Percentiles rank a stretch among this genome's conserved stretches.
Conservation (phyloP, 129 eudicot species). For the Ambrosia artemisiifolia region DNA sequence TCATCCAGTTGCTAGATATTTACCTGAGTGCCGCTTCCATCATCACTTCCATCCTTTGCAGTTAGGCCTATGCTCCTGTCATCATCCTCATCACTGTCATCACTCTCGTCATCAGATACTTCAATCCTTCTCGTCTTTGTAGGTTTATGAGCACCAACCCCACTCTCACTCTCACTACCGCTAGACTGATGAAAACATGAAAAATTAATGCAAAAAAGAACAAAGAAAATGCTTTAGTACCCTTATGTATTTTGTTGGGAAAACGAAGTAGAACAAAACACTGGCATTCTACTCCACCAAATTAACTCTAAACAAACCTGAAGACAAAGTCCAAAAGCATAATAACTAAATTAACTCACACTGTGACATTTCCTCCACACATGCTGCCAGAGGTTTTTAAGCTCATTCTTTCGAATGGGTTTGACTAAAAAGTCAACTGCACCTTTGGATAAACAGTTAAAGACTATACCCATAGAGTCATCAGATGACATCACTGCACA, state of each 20-base stretch:
- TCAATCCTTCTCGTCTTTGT: slow-evolving; percentile 42
- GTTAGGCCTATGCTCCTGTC: slow-evolving; percentile 45
- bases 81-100: slow-evolving; percentile 48
- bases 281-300: background rate
- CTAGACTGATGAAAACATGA: slow-evolving; percentile 48
- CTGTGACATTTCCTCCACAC: slow-evolving; percentile 87
- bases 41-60: slow-evolving; percentile 65
- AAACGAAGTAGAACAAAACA: slow-evolving; percentile 15
- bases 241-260: slow-evolving; percentile 18
- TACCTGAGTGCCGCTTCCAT: slow-evolving; percentile 74
- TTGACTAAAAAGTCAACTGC: slow-evolving; percentile 83
- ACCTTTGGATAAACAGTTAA: slow-evolving; percentile 76
- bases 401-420: slow-evolving; percentile 84
- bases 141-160: slow-evolving; percentile 41
- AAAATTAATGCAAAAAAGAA: slow-evolving; percentile 21
- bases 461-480: slow-evolving; percentile 82
- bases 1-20: slow-evolving; percentile 1
- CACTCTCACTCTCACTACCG: slow-evolving; percentile 69
- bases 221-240: background rate
- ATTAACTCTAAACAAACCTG: slow-evolving; percentile 23
- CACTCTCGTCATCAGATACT: slow-evolving; percentile 41
- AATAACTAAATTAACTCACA: slow-evolving; percentile 49
- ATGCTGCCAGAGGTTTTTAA: slow-evolving; percentile 85
- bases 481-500: slow-evolving; percentile 86
- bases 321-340: slow-evolving; percentile 28